These are phyloP conservation scores for Gossypium bickii DNA, from an alignment of 345 rosid genomes.

Conservation along the genomic window DNA sequence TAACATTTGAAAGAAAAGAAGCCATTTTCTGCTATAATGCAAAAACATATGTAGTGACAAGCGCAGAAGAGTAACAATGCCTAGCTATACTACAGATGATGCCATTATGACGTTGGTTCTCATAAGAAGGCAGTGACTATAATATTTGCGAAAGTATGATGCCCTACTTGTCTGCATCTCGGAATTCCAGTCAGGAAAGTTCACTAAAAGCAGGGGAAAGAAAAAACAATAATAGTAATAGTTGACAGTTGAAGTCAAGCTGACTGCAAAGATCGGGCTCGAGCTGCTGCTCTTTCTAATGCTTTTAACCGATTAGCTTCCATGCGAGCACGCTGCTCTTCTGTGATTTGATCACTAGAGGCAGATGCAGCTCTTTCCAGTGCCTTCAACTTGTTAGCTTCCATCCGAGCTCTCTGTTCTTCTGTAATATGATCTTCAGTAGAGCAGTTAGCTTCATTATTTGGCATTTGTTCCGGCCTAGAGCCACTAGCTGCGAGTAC, in stretches of 20 bases:
- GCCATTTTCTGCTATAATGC: background rate
- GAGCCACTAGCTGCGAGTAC: background rate
- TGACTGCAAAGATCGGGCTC: conserved; percentile 22
- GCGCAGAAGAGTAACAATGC: background rate
- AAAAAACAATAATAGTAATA: background rate
- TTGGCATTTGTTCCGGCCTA: conserved; percentile 19
- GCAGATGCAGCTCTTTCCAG: conserved; percentile 52
- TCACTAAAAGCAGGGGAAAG: too few relatives aligned
- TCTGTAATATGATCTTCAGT: conserved; percentile 44
- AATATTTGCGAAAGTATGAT: background rate
- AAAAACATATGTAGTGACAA: background rate
- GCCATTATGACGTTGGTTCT: background rate
- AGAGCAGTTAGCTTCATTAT: conserved; percentile 17
- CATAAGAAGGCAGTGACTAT: background rate
- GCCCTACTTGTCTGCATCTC: background rate
- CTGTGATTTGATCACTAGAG: conserved; percentile 40
- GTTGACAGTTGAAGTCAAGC: conserved; percentile 10
- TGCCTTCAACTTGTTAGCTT: conserved; percentile 74
- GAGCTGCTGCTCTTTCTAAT: conserved; percentile 66
- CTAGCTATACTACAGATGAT: background rate
- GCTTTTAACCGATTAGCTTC: conserved; percentile 85
- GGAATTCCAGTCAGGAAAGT: too few relatives aligned
- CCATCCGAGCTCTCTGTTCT: conserved; percentile 72
- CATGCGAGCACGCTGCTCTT: conserved; percentile 80
- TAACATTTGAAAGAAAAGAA: background rate